Conservation (phyloP, 2,329 filamentous ascomycete species). For the Phoma sp. region DNA sequence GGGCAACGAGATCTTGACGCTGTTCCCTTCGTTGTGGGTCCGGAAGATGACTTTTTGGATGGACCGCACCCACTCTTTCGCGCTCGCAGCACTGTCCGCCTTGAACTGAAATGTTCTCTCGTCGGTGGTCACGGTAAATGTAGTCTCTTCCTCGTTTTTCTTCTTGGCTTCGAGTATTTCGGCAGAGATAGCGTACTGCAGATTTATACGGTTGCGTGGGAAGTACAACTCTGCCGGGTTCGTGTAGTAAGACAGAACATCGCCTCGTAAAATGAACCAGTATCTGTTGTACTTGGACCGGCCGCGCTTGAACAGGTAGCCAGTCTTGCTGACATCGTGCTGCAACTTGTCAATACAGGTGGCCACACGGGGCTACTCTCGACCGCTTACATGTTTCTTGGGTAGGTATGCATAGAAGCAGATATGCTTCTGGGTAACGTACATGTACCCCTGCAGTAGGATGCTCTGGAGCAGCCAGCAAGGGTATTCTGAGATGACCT, state of each 20-base stretch:
- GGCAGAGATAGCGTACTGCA: slow-evolving; percentile 91
- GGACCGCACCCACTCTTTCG: slow-evolving; percentile 95
- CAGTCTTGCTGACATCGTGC: slow-evolving; percentile 74
- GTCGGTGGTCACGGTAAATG: slow-evolving; percentile 83
- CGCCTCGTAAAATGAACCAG: slow-evolving; percentile 92
- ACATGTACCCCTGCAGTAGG: slow-evolving; percentile 91
- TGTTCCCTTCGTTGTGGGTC: slow-evolving; percentile 94
- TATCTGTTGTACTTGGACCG: slow-evolving; percentile 89
- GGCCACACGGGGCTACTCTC: neutral
- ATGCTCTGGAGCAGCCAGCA: slow-evolving; percentile 94
- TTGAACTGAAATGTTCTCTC: slow-evolving; percentile 85
- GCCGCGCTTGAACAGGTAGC: slow-evolving; percentile 86
- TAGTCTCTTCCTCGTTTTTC: slow-evolving; percentile 71
- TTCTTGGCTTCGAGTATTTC: slow-evolving; percentile 73
- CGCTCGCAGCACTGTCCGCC: slow-evolving; percentile 85
- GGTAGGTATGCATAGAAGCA: slow-evolving; percentile 98
- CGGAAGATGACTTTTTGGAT: slow-evolving; percentile 94
- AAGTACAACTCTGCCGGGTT: slow-evolving; percentile 89
- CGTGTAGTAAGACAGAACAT: slow-evolving; percentile 88
- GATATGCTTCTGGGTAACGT: slow-evolving; percentile 90
- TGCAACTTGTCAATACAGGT: slow-evolving; percentile 30
- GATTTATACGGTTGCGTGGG: slow-evolving; percentile 86
- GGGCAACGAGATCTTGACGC: slow-evolving; percentile 92
- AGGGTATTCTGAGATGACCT: slow-evolving; percentile 89
- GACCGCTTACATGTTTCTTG: slow-evolving; percentile 79